These are phyloP conservation scores for Saprolegnia diclina DNA, from an alignment of 352 stramenopile species.

Conservation along the genomic window DNA sequence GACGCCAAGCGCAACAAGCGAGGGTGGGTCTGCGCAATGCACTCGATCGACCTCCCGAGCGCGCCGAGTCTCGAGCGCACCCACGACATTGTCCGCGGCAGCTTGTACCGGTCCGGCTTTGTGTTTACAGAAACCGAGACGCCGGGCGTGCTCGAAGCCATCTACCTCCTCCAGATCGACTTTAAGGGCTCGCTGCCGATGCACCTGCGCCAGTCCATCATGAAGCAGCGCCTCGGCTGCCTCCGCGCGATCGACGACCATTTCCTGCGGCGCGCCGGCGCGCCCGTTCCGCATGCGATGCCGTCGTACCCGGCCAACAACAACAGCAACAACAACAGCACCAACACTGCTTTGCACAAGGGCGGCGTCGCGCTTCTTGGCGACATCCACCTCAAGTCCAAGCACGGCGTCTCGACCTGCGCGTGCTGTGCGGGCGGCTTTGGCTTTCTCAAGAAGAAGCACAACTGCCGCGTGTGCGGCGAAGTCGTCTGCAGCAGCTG, in stretches of 20 bases:
- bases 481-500: slow-evolving; percentile 76
- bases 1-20: slow-evolving; percentile 59
- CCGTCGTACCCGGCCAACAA: background rate
- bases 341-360: background rate
- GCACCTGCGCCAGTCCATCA: slow-evolving; percentile 19
- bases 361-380: slow-evolving; percentile 12
- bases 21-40: slow-evolving; percentile 64
- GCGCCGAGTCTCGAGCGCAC: slow-evolving; percentile 73
- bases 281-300: background rate
- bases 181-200: slow-evolving; percentile 46
- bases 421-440: slow-evolving; percentile 49
- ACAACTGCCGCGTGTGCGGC: slow-evolving; percentile 63
- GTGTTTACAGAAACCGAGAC: slow-evolving; percentile 77
- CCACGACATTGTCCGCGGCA: slow-evolving; percentile 68
- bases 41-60: slow-evolving; percentile 82
- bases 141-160: slow-evolving; percentile 73
- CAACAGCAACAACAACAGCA: background rate
- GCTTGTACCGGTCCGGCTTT: slow-evolving; percentile 77
- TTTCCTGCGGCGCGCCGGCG: slow-evolving; percentile 2
- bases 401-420: slow-evolving; percentile 13
- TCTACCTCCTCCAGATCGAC: slow-evolving; percentile 80
- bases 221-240: slow-evolving; percentile 22
- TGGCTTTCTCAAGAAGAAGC: slow-evolving; percentile 64
- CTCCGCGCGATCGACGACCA: slow-evolving; percentile 20
- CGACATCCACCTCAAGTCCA: slow-evolving; percentile 27